Evolutionary conservation across 2,329 filamentous ascomycete genomes (phyloP).

Genomic region (Coniochaeta prunicola): DNA sequence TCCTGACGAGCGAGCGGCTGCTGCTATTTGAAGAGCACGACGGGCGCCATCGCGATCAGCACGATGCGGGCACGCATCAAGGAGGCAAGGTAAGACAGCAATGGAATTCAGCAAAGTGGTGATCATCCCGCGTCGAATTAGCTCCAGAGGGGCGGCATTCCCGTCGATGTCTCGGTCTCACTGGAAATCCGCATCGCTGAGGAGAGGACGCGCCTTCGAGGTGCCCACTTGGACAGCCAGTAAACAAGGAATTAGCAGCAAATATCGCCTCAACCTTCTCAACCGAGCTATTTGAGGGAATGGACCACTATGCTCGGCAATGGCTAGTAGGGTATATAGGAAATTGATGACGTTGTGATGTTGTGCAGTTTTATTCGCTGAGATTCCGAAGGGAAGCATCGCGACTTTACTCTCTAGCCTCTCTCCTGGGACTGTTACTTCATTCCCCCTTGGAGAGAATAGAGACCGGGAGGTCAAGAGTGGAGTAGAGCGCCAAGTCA

Average conservation of each 20-base stretch:
- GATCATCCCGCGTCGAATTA: not conserved
- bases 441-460: not conserved
- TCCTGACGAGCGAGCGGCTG: not conserved
- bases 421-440: too few species aligned
- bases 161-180: constrained; percentile 7
- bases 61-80: not conserved
- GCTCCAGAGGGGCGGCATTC: constrained; percentile 3
- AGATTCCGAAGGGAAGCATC: not conserved
- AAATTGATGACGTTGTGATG: not conserved
- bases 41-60: not conserved
- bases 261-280: not conserved
- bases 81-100: not conserved
- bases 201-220: not conserved
- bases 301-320: not conserved
- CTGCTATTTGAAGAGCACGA: not conserved
- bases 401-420: not conserved
- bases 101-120: not conserved
- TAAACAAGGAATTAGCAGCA: not conserved
- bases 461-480: not conserved
- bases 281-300: not conserved
- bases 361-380: not conserved
- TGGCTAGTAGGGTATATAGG: not conserved
- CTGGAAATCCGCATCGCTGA: not conserved
- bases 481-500: not conserved
- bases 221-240: not conserved